A percentile compares a stretch with the other conserved stretches of the same genome.
Evolutionary conservation across 2,329 filamentous ascomycete species (phyloP).

Genomic region (Colletotrichum liriopes): DNA sequence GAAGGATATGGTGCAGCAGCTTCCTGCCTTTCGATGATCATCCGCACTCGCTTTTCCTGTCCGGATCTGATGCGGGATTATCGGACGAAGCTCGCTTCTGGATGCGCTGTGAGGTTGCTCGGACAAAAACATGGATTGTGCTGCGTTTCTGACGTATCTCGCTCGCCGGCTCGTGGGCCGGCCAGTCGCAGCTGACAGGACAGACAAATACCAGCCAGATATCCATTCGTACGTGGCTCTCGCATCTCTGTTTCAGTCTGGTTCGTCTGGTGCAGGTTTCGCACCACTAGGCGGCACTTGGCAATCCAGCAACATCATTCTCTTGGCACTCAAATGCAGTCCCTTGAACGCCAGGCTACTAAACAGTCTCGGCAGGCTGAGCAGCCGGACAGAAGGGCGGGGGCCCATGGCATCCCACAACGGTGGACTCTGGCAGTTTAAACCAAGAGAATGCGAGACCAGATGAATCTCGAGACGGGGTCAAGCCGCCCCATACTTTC

Average conservation of each 20-base stretch:
- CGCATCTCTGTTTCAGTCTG: conserved; percentile 32
- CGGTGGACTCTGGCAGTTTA: conserved; percentile 1
- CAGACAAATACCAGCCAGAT: not conserved
- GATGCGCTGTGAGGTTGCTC: not conserved
- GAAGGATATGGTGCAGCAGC: not conserved
- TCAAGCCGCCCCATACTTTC: conserved; percentile 5
- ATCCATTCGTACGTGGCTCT: not conserved
- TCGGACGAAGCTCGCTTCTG: conserved; percentile 19
- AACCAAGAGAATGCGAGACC: conserved; percentile 7
- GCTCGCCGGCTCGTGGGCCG: not conserved
- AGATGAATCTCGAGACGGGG: conserved; percentile 8
- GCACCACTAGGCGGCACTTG: conserved; percentile 30
- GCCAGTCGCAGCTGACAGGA: not conserved
- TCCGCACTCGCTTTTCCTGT: conserved; percentile 19
- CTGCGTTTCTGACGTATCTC: not conserved
- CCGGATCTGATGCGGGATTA: not conserved
- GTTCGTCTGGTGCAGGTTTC: conserved; percentile 40
- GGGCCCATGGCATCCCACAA: not conserved
- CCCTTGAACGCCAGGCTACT: not conserved
- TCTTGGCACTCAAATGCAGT: conserved; percentile 29
- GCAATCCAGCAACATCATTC: conserved; percentile 16
- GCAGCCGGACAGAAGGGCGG: conserved; percentile 14
- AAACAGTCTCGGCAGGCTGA: conserved; percentile 22
- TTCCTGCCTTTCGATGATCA: not conserved
- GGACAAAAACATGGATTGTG: not conserved